A percentile compares a stretch with the other conserved stretches of the same genome.
Conservation (phyloP, 202 grass and related monocot genomes). For the Digitaria exilis region DNA sequence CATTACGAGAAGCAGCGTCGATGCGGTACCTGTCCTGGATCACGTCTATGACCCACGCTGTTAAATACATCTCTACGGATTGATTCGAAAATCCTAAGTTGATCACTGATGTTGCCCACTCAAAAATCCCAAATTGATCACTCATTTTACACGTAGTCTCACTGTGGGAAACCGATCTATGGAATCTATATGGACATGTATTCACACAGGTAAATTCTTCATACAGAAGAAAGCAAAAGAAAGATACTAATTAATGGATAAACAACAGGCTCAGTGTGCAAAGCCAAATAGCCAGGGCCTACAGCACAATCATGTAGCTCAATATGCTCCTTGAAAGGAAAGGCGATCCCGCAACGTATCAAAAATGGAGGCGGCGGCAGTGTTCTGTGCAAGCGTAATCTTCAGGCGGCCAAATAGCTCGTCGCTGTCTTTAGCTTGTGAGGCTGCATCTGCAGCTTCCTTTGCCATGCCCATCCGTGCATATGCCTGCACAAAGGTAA, state of each 20-base stretch:
- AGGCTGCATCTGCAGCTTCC: conserved; percentile 83
- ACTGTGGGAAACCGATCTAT: neutral
- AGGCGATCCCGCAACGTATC: conserved; percentile 85
- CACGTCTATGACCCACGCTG: no score
- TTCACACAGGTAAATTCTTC: conserved; percentile 22
- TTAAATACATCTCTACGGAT: no score
- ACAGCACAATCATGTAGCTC: conserved; percentile 2
- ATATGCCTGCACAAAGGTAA: conserved; percentile 67
- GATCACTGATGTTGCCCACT: no score
- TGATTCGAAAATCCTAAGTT: no score
- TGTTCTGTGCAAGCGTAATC: conserved; percentile 75
- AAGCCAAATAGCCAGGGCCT: neutral
- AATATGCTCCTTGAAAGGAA: conserved; percentile 83
- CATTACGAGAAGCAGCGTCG: no score
- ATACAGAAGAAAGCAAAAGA: neutral
- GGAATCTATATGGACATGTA: conserved; percentile 32
- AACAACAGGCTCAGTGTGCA: conserved; percentile 16
- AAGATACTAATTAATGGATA: neutral
- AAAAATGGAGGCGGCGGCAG: conserved; percentile 70
- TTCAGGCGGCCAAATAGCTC: conserved; percentile 85
- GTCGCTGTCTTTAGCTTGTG: conserved; percentile 78
- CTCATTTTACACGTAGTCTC: conserved; percentile 1
- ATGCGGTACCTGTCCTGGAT: no score
- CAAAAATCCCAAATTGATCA: neutral
- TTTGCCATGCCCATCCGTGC: conserved; percentile 81